Evolutionary conservation across 306 rosid species (phyloP).

Genomic region (Cotoneaster glaucophyllus): DNA sequence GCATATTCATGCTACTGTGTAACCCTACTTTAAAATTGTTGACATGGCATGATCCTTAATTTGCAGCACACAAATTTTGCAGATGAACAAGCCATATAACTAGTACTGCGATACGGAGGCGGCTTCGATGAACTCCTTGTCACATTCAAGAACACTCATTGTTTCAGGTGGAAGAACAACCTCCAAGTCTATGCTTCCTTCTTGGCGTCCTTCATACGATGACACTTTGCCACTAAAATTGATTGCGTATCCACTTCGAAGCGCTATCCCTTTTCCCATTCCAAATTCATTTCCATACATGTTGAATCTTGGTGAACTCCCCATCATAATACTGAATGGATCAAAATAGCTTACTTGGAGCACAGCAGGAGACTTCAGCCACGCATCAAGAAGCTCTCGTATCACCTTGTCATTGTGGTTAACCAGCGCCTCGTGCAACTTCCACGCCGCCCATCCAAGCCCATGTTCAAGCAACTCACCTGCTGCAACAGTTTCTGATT

Average conservation of each 20-base stretch:
- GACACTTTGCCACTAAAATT: slow-evolving; percentile 44
- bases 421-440: slow-evolving; percentile 34
- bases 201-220: slow-evolving; percentile 34
- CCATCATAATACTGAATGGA: slow-evolving; percentile 26
- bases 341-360: background rate
- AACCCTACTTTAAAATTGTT: background rate
- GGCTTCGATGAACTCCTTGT: slow-evolving; percentile 35
- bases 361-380: slow-evolving; percentile 30
- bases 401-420: slow-evolving; percentile 13
- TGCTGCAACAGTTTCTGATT: background rate
- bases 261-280: slow-evolving; percentile 57
- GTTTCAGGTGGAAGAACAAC: slow-evolving; percentile 24
- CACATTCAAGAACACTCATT: slow-evolving; percentile 47
- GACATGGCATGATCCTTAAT: slow-evolving; percentile 17
- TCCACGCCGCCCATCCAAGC: slow-evolving; percentile 62
- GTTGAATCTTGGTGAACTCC: slow-evolving; percentile 57
- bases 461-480: slow-evolving; percentile 33
- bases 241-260: slow-evolving; percentile 42
- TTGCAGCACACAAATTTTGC: background rate
- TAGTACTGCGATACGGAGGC: slow-evolving; percentile 5
- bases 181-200: slow-evolving; percentile 64
- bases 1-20: no score
- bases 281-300: slow-evolving; percentile 64
- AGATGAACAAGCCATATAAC: background rate
- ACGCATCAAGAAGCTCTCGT: background rate